A percentile compares a stretch with the other conserved stretches of the same genome.
phyloP scores from a whole-genome alignment of 768 basidiomycete species.

The Calocybe gangraenosa region DNA sequence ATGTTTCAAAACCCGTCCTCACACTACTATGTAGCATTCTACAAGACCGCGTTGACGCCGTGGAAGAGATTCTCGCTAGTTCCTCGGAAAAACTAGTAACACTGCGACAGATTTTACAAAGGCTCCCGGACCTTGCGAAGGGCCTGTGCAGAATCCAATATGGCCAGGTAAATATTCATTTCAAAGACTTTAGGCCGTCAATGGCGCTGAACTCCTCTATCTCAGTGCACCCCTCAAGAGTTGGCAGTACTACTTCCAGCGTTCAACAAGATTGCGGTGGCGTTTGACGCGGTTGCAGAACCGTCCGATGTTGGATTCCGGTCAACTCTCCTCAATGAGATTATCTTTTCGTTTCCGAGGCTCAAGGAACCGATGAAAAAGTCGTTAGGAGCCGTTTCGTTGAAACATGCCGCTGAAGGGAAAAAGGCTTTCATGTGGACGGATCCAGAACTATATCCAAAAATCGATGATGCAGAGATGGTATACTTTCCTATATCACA shows the following conservation, averaged over 20 bases:
- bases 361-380: slow-evolving; percentile 51
- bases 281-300: slow-evolving; percentile 50
- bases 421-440: slow-evolving; percentile 71
- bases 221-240: slow-evolving; percentile 80
- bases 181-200: neutral
- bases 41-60: slow-evolving; percentile 74
- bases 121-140: slow-evolving; percentile 82
- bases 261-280: slow-evolving; percentile 63
- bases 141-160: slow-evolving; percentile 89
- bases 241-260: slow-evolving; percentile 71
- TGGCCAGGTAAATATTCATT: slow-evolving; percentile 64
- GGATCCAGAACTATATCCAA: slow-evolving; percentile 40
- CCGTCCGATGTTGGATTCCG: slow-evolving; percentile 51
- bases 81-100: slow-evolving; percentile 57
- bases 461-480: slow-evolving; percentile 52
- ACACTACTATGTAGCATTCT: no score
- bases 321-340: slow-evolving; percentile 64
- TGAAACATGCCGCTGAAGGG: slow-evolving; percentile 62
- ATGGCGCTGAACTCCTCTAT: neutral
- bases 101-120: slow-evolving; percentile 65
- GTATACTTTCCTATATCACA: slow-evolving; percentile 33
- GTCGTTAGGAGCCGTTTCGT: slow-evolving; percentile 51
- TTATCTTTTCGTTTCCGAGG: slow-evolving; percentile 64
- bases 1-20: slow-evolving; percentile 2
- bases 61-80: slow-evolving; percentile 74